Conservation (phyloP, 805 yeast genomes). For the Nakazawaea ambrosiae region DNA sequence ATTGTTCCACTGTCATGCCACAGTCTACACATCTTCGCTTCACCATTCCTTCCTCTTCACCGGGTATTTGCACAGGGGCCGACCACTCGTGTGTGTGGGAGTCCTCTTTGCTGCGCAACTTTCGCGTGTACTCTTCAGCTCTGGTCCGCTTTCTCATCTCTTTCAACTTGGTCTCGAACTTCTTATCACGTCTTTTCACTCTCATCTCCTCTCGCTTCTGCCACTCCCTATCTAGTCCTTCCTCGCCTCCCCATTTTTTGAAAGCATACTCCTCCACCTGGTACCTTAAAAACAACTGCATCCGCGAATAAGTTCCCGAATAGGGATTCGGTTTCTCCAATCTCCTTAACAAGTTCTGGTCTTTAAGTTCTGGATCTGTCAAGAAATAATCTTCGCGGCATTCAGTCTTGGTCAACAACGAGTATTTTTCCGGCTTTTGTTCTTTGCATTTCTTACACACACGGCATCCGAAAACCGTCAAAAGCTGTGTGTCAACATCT, state of each 20-base stretch:
- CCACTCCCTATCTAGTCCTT: slow-evolving; percentile 89
- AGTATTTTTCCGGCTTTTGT: slow-evolving; percentile 76
- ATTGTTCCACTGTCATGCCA: slow-evolving; percentile 79
- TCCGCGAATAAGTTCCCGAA: slow-evolving; percentile 76
- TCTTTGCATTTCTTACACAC: slow-evolving; percentile 79
- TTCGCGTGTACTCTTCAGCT: slow-evolving; percentile 82
- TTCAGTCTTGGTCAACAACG: slow-evolving; percentile 90
- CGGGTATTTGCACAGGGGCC: slow-evolving; percentile 33
- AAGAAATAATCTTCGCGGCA: slow-evolving; percentile 86
- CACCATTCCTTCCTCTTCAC: slow-evolving; percentile 32
- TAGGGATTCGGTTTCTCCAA: slow-evolving; percentile 93
- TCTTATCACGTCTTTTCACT: slow-evolving; percentile 66
- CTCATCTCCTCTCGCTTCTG: slow-evolving; percentile 70
- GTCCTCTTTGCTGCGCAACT: slow-evolving; percentile 48
- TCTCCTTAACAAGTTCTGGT: slow-evolving; percentile 57
- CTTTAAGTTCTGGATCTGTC: slow-evolving; percentile 89
- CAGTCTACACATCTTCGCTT: slow-evolving; percentile 68
- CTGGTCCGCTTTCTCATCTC: slow-evolving; percentile 90
- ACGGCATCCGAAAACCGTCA: slow-evolving; percentile 58
- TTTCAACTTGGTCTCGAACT: slow-evolving; percentile 66
- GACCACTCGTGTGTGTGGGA: slow-evolving; percentile 76
- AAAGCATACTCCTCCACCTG: slow-evolving; percentile 93
- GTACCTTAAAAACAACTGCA: slow-evolving; percentile 85
- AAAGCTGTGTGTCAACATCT: slow-evolving; percentile 72
- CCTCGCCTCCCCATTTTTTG: slow-evolving; percentile 91